Base-by-base conservation (phyloP, 2,329 filamentous ascomycete species). In the Coniochaeta sp. region DNA sequence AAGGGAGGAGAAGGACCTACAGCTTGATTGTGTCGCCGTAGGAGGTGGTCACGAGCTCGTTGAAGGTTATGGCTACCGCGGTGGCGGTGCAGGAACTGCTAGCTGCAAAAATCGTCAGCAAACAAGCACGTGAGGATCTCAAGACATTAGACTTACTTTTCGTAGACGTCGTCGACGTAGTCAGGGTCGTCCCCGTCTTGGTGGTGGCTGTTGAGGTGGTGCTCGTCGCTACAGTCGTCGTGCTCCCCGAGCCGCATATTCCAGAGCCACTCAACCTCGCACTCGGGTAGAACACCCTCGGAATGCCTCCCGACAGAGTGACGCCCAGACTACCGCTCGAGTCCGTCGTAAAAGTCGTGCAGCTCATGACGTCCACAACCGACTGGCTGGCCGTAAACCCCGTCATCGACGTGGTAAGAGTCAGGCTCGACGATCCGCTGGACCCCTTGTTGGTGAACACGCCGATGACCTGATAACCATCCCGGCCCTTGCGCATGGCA, bases 401-500 rank as follows among this genome's bases (percentile, higher is more conserved):
- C 1, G 76, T 75, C 33, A 70, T 69, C 8, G 68, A 69, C 19
- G 69, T 70, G 1, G 67, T 55, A n/a, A 79, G 68, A 1, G 67
- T 71, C 50, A 75, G 67, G 2, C 66, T 66, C 60, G 63, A 66
- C 3, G 62, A 67, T 2, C 72, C 73, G 12, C 62, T 65, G 1
- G 71, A 63, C 6, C 77, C 77, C 4, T 70, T 65, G 62, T 79
- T 79, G 54, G 72, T 74, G 64, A 74, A 77, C 6, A 77, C 67
- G 22, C 70, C 67, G 55, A 81, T 65, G 47, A 79, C 66, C 59
- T 76, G 70, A 14, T 61, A 60, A 1, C 70, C 69, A 1, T 67
- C 61, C 58, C 60, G 65, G n/a, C 77, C 79, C 66, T 82, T 81
- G 60, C 74, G 72, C 66, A 81, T 72, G 19, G 71, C 78, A n/a